Conservation (phyloP, 768 basidiomycete species). For the Agrocybe chaxingu region DNA sequence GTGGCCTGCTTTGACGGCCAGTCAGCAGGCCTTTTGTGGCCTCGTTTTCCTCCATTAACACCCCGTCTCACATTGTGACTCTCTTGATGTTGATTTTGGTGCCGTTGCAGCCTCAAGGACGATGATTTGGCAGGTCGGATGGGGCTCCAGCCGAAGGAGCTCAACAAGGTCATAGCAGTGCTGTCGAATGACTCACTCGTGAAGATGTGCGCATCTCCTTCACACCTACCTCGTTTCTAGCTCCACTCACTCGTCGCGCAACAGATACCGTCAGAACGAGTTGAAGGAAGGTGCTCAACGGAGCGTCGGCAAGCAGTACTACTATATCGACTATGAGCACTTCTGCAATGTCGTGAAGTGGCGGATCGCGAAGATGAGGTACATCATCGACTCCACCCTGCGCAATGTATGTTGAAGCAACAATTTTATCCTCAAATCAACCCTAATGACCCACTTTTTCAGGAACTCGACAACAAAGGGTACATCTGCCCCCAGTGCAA, state of each 20-base stretch:
- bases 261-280: slow-evolving; percentile 86
- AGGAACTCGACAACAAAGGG: slow-evolving; percentile 98
- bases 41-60: slow-evolving; percentile 5
- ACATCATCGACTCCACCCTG: slow-evolving; percentile 83
- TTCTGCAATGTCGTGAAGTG: slow-evolving; percentile 99
- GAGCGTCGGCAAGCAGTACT: slow-evolving; percentile 87
- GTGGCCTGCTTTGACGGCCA: slow-evolving; percentile 10
- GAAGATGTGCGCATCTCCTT: slow-evolving; percentile 55
- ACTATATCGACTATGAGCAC: slow-evolving; percentile 92
- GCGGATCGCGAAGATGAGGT: slow-evolving; percentile 90
- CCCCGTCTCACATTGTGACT: slow-evolving; percentile 9
- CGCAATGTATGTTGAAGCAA: slow-evolving; percentile 63
- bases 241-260: slow-evolving; percentile 1
- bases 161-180: slow-evolving; percentile 85
- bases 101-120: slow-evolving; percentile 73
- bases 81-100: slow-evolving; percentile 17
- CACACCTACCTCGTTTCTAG: not conserved
- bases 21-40: slow-evolving; percentile 4
- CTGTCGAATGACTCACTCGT: slow-evolving; percentile 77
- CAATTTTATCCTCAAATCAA: not conserved
- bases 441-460: slow-evolving; percentile 1
- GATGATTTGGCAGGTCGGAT: slow-evolving; percentile 90
- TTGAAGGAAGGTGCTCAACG: slow-evolving; percentile 87
- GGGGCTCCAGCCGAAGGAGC: slow-evolving; percentile 85
- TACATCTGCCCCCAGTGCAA: slow-evolving; percentile 92